Evolutionary conservation across 2,329 filamentous ascomycete species (phyloP).

Genomic region (Pezicula neosporulosa): DNA sequence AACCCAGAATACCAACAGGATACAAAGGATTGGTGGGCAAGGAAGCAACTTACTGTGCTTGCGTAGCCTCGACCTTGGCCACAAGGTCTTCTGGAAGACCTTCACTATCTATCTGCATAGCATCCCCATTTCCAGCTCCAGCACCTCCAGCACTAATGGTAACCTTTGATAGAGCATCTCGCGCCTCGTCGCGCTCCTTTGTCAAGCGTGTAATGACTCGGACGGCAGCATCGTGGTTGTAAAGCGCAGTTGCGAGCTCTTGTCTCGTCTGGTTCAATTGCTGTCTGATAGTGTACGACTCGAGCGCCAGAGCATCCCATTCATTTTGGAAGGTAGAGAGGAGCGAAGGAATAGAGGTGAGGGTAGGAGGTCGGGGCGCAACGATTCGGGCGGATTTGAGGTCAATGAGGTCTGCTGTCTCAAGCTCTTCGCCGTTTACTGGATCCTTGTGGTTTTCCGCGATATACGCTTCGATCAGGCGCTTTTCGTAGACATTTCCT

Average conservation of each 20-base stretch:
- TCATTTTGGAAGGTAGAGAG: constrained; percentile 96
- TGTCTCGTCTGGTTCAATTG: constrained; percentile 87
- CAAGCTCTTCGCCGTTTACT: constrained; percentile 80
- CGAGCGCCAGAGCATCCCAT: constrained; percentile 91
- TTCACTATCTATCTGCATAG: constrained; percentile 88
- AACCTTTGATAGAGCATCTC: constrained; percentile 82
- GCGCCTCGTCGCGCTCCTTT: constrained; percentile 88
- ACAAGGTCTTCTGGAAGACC: constrained; percentile 69
- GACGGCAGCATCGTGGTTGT: constrained; percentile 96
- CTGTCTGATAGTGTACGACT: constrained; percentile 87
- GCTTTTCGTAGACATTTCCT: constrained; percentile 92
- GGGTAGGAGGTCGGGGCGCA: constrained; percentile 82
- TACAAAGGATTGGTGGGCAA: no score
- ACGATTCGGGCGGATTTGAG: constrained; percentile 82
- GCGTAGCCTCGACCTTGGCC: constrained; percentile 73
- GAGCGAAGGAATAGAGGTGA: constrained; percentile 94
- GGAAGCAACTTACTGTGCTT: constrained; percentile 62
- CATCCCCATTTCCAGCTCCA: constrained; percentile 62
- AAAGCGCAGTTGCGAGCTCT: constrained; percentile 89
- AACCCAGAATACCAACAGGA: no score
- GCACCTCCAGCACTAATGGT: constrained; percentile 60
- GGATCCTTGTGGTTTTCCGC: constrained; percentile 91
- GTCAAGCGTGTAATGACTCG: constrained; percentile 88
- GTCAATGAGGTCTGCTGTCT: constrained; percentile 80
- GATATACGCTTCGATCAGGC: constrained; percentile 92